Evolutionary conservation across 164 flowering plant species (phyloP).

Genomic region (Hamamelis virginiana): DNA sequence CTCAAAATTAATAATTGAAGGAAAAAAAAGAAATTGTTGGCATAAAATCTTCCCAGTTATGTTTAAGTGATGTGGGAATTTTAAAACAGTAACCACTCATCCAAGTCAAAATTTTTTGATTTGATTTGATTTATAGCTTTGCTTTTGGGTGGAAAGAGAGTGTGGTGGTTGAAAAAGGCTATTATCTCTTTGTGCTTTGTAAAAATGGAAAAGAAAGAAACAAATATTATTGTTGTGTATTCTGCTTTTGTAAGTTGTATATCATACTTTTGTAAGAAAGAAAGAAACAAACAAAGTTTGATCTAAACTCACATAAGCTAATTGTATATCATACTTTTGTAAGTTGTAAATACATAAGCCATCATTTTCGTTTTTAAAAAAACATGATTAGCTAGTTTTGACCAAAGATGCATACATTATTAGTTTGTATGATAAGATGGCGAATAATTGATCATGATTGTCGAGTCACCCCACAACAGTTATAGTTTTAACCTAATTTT

Average conservation of each 20-base stretch:
- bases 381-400: too few relatives aligned
- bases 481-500: neutral
- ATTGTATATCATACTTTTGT: too few relatives aligned
- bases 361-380: too few relatives aligned
- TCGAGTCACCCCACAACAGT: neutral
- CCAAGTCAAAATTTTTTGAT: constrained; percentile 17
- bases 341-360: too few relatives aligned
- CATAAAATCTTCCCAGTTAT: neutral
- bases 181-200: constrained; percentile 22
- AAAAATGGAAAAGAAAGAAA: neutral
- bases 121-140: neutral
- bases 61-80: neutral
- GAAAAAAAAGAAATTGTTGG: too few relatives aligned
- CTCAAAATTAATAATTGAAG: too few relatives aligned
- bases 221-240: too few relatives aligned
- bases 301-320: too few relatives aligned
- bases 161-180: constrained; percentile 11
- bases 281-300: too few relatives aligned
- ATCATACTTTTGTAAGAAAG: too few relatives aligned
- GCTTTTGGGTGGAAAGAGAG: constrained; percentile 1
- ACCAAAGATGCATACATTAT: neutral
- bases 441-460: neutral
- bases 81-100: too few relatives aligned
- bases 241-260: too few relatives aligned
- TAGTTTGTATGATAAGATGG: neutral